Percentiles rank a stretch among this genome's conserved stretches.
Evolutionary conservation across 495 filamentous ascomycete species (phyloP).

Genomic region (Hypoxylon lienhwacheense): DNA sequence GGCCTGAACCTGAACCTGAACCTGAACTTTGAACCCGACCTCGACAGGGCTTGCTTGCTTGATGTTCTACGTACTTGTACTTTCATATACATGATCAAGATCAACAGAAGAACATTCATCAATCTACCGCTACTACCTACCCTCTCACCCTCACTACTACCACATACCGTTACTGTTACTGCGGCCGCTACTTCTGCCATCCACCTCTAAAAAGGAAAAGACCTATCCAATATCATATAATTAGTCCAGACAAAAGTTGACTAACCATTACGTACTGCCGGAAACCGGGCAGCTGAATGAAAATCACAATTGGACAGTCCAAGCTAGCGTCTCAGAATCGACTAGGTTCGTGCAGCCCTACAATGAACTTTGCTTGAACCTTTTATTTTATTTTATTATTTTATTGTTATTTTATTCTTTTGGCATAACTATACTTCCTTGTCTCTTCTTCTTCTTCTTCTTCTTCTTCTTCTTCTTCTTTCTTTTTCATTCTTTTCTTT

Average conservation of each 20-base stretch:
- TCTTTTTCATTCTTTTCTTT: too few species aligned
- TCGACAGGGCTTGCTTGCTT: too few species aligned
- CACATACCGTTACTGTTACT: too few species aligned
- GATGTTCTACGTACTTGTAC: not conserved
- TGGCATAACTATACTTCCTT: too few species aligned
- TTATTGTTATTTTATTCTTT: too few species aligned
- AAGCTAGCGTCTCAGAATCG: slow-evolving; percentile 35
- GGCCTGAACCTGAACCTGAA: too few species aligned
- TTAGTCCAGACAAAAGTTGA: slow-evolving; percentile 3
- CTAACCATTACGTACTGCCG: slow-evolving; percentile 5
- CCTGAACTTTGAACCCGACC: too few species aligned
- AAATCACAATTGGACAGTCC: slow-evolving; percentile 29
- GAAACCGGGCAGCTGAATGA: slow-evolving; percentile 15
- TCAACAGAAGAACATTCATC: too few species aligned
- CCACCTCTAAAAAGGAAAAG: not conserved
- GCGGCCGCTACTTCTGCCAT: not conserved
- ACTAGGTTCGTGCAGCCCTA: slow-evolving; percentile 37
- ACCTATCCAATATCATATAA: not conserved
- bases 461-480: too few species aligned
- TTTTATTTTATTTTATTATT: too few species aligned
- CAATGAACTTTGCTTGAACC: slow-evolving; percentile 2
- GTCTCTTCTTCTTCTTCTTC: too few species aligned
- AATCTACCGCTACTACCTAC: not conserved
- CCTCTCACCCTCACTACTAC: not conserved
- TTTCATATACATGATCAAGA: slow-evolving; percentile 12